Percentiles rank a stretch among this genome's conserved stretches.
These are phyloP conservation scores for Cucurbita ficifolia DNA, from an alignment of 306 rosid genomes.

Conservation along the genomic window DNA sequence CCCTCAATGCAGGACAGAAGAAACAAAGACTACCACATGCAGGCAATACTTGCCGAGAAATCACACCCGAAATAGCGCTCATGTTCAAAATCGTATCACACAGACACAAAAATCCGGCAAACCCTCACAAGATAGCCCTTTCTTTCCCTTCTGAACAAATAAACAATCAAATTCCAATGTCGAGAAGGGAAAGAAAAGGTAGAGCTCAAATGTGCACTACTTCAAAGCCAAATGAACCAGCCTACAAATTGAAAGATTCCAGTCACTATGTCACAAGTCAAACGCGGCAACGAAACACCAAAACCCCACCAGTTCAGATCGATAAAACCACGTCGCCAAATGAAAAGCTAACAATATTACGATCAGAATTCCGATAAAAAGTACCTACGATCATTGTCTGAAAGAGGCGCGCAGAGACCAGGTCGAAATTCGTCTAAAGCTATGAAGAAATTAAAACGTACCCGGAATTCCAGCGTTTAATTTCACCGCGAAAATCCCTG, in stretches of 20 bases:
- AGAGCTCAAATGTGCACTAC: conserved; percentile 16
- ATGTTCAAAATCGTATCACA: conserved; percentile 18
- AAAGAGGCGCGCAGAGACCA: conserved; percentile 12
- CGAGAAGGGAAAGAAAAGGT: conserved; percentile 60
- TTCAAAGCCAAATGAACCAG: conserved; percentile 24
- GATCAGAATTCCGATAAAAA: background rate
- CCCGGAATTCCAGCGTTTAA: conserved; percentile 19
- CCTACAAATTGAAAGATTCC: conserved; percentile 19
- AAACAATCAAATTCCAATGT: conserved; percentile 12
- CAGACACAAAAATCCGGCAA: background rate
- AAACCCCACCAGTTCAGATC: conserved; percentile 1
- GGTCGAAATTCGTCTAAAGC: conserved; percentile 23
- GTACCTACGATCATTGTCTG: conserved; percentile 24
- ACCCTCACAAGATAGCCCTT: conserved; percentile 14
- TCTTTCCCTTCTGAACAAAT: conserved; percentile 42
- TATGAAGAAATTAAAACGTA: conserved; percentile 9
- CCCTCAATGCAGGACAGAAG: conserved; percentile 77
- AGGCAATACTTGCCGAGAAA: conserved; percentile 88
- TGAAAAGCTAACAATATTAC: background rate
- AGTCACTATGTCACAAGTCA: conserved; percentile 1
- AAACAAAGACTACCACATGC: conserved; percentile 81
- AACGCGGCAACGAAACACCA: conserved; percentile 6
- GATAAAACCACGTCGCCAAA: conserved; percentile 4
- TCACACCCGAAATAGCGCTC: conserved; percentile 57
- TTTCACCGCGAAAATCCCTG: conserved; percentile 6